These are phyloP conservation scores for Fusarium robinianum DNA, from an alignment of 2,329 filamentous ascomycete genomes.

Conservation along the genomic window DNA sequence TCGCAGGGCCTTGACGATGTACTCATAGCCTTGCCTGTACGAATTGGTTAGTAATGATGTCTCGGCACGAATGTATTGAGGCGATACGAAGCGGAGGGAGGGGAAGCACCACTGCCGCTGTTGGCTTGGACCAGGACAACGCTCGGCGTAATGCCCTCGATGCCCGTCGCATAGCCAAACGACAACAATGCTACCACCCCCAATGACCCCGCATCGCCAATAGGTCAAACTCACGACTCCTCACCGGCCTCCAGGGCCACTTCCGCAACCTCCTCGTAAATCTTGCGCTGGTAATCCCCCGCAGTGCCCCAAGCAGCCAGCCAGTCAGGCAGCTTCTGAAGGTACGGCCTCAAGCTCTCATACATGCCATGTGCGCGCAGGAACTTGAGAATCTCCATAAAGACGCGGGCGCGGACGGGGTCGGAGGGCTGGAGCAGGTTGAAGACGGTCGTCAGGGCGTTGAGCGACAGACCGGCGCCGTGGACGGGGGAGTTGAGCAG, in stretches of 20 bases:
- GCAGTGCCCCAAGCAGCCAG: slow-evolving; percentile 80
- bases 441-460: slow-evolving; percentile 93
- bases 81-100: too few relatives aligned
- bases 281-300: slow-evolving; percentile 79
- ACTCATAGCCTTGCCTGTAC: slow-evolving; percentile 65
- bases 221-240: slow-evolving; percentile 63
- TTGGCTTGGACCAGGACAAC: not conserved
- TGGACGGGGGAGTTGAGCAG: slow-evolving; percentile 84
- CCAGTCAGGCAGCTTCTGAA: slow-evolving; percentile 84
- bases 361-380: slow-evolving; percentile 77
- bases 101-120: slow-evolving; percentile 2
- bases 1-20: slow-evolving; percentile 64
- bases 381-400: slow-evolving; percentile 85
- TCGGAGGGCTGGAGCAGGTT: slow-evolving; percentile 82
- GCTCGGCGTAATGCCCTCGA: not conserved
- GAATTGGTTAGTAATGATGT: slow-evolving; percentile 26
- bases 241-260: slow-evolving; percentile 79
- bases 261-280: slow-evolving; percentile 83
- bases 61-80: too few relatives aligned
- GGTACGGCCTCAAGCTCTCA: slow-evolving; percentile 80
- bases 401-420: slow-evolving; percentile 85
- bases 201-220: slow-evolving; percentile 4
- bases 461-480: slow-evolving; percentile 83
- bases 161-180: not conserved
- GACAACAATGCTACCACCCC: not conserved